A percentile compares a stretch with the other conserved stretches of the same genome.
phyloP scores from a whole-genome alignment of 805 yeast species.

The Zygosaccharomyces kombuchaensis region DNA sequence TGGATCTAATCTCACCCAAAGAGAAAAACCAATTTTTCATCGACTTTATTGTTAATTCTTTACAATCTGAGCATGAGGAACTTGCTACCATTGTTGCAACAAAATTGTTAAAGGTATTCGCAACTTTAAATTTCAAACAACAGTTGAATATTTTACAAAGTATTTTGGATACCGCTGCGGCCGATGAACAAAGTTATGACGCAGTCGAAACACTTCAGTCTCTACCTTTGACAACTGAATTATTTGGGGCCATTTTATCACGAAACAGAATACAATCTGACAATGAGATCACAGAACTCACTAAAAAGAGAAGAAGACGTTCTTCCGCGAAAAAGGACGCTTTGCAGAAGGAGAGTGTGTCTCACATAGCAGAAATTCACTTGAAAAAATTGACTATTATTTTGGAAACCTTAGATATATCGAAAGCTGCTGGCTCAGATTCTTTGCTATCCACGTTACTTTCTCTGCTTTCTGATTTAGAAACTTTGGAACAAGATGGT shows the following conservation, averaged over 20 bases:
- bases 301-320: conserved; percentile 74
- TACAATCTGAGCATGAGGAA: conserved; percentile 43
- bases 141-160: conserved; percentile 56
- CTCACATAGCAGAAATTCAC: conserved; percentile 71
- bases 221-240: conserved; percentile 48
- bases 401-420: conserved; percentile 70
- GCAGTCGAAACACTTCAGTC: conserved; percentile 51
- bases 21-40: conserved; percentile 57
- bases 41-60: conserved; percentile 53
- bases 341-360: conserved; percentile 63
- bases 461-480: conserved; percentile 65
- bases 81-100: conserved; percentile 47
- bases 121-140: conserved; percentile 49
- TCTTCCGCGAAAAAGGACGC: conserved; percentile 74
- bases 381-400: conserved; percentile 71
- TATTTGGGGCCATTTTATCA: conserved; percentile 56
- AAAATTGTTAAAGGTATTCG: conserved; percentile 54
- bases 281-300: conserved; percentile 39
- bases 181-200: conserved; percentile 45
- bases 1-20: conserved; percentile 55
- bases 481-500: conserved; percentile 85
- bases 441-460: conserved; percentile 50
- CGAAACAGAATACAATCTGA: conserved; percentile 54
- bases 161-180: conserved; percentile 52
- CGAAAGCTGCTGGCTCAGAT: conserved; percentile 35